Base-by-base conservation (phyloP, 768 basidiomycete species). In the Agaricus sinodeliciosus region DNA sequence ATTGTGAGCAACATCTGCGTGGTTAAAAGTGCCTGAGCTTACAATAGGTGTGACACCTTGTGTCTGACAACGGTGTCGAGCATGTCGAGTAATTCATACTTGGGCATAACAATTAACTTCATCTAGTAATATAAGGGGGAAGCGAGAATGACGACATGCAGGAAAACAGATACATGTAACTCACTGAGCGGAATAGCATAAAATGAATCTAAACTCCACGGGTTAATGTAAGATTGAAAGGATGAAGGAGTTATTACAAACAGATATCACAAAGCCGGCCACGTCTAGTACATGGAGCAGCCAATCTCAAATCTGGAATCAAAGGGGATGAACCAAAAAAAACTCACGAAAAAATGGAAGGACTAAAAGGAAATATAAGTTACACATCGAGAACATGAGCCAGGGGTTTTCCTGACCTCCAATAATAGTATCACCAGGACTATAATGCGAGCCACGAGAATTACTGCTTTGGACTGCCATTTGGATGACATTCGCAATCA, bases 401-500 rank as follows among this genome's bases (percentile, higher is more conserved):
- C n/a, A 37, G 9, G 42, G 37, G 15, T 12, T 11, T 31, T 13
- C 58, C 63, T 60, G 43, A 67, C 67, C 58, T 56, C 75, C 68
- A 45, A 73, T 62, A 9, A 71, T 71, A 3, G 79, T 68, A 57
- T 82, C 80, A 16, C 81, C 82, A 13, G 78, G 69, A 51, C 65
- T 66, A 62, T 73, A 43, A 78, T n/a, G 65, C 62, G 50, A 55
- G 62, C 58, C 52, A 36, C 72, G 67, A 49, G 62, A 60, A 22
- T 57, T 60, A 47, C 68, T 60, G 55, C 73, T 72, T 49, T 76
- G 77, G 15, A 63, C 62, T 6, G 75, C 75, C 58, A 77, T 69
- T 59, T 79, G 79, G 25, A 83, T 62, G 27, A 80, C 58, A 54
- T 83, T 82, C 36, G 78, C 73, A 54, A 84, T 77, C n/a, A 77